Conservation (phyloP, 2,329 filamentous ascomycete genomes). For the Penicillium sp. region DNA sequence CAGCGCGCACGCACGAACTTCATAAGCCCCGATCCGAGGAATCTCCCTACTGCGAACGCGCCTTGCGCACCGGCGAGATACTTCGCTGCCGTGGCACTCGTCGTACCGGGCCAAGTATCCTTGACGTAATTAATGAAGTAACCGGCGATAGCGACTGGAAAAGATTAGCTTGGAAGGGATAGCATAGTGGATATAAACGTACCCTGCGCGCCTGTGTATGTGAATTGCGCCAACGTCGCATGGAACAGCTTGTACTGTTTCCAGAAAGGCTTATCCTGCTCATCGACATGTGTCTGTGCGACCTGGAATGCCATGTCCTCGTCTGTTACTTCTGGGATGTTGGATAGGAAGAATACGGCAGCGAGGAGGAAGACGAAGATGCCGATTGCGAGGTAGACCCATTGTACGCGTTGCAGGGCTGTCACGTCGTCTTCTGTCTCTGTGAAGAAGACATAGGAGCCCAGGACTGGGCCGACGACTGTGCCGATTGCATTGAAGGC, state of each 20-base stretch:
- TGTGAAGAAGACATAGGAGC: conserved; percentile 71
- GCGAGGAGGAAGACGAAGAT: conserved; percentile 68
- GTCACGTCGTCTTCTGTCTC: conserved; percentile 56
- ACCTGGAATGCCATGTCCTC: conserved; percentile 66
- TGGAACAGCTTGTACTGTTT: conserved; percentile 76
- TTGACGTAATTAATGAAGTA: conserved; percentile 75
- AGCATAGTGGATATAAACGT: not conserved
- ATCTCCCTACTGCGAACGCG: conserved; percentile 69
- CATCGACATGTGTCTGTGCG: conserved; percentile 53
- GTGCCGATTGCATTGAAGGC: conserved; percentile 75
- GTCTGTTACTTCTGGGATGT: conserved; percentile 70
- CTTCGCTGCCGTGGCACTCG: conserved; percentile 59
- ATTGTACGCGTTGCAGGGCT: conserved; percentile 68
- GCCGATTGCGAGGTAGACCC: conserved; percentile 77
- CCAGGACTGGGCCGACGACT: conserved; percentile 70
- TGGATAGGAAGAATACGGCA: conserved; percentile 63
- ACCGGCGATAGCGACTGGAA: conserved; percentile 46
- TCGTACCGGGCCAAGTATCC: conserved; percentile 57
- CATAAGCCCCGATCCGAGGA: conserved; percentile 66
- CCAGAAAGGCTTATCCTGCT: conserved; percentile 59
- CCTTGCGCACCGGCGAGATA: conserved; percentile 74
- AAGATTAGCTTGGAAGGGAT: not conserved
- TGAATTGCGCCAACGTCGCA: conserved; percentile 73
- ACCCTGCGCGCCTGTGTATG: conserved; percentile 75
- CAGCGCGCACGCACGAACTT: conserved; percentile 64